Base-by-base conservation (phyloP, 1,284 basidiomycete genomes). In the Melampsora larici-populina region DNA sequence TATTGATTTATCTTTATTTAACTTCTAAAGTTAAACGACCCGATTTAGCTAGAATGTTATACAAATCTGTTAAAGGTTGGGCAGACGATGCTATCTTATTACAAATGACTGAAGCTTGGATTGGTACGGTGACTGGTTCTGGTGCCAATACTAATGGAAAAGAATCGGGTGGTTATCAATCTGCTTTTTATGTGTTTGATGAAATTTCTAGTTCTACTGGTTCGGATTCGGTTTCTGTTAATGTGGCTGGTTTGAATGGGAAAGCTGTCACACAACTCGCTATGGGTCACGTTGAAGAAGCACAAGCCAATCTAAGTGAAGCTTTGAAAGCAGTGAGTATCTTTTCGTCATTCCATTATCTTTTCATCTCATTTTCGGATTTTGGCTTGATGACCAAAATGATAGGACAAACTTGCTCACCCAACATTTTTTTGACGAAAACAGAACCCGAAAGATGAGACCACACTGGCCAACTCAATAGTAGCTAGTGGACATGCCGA, bases 71-170 rank as follows among this genome's bases (percentile, higher is more conserved):
- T 17, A 92, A 94, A 84, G 87, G 87, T 73, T 92, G 90, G 87
- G 92, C 92, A 2, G 93, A 94, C 82, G 94, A 97, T 84, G 91
- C 93, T 80, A 88, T 93, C 48, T 88, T 97, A 43, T 87, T 97
- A 18, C 93, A 96, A 83, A 88, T 92, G 80, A 92, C 94, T 79
- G 93, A 96, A 85, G 92, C 94, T 11, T 90, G 89, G 79, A 91
- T 97, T 78, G 90, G 90, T 17, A 88, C 97, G 78, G 89, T 89
- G 68, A 91, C 91, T 0, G 92, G 92, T 24, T 74, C 72, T 11
- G 87, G 90, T 81, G 11, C 24, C 0, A 78, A 79, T 67, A 70
- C 49, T 26, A 55, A 75, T 63, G 55, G 31, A 68, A 36, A 31
- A 48, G 72, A 74, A 24, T 55, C 70, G 24, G 70, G 26, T 15